Percentiles rank a stretch among this genome's conserved stretches.
phyloP scores from a whole-genome alignment of 306 rosid species.

The Datisca glomerata region DNA sequence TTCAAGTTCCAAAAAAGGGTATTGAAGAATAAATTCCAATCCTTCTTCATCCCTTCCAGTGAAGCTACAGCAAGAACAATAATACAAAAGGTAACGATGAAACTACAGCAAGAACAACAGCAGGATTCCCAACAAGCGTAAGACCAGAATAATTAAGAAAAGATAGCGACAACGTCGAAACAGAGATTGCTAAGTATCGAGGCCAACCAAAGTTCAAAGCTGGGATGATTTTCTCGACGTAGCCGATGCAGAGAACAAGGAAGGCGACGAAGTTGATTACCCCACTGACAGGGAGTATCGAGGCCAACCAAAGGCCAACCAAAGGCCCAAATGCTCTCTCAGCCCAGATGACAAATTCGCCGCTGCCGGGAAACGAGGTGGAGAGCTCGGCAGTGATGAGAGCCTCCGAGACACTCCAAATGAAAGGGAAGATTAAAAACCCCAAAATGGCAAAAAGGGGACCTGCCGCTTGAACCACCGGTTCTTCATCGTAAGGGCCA shows the following conservation, averaged over 20 bases:
- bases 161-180: no score
- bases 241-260: not conserved
- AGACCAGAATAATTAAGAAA: no score
- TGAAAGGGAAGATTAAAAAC: constrained; percentile 1
- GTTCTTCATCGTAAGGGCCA: constrained; percentile 3
- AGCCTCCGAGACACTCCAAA: constrained; percentile 4
- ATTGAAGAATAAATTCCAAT: no score
- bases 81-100: no score
- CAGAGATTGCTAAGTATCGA: no score
- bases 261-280: constrained; percentile 4
- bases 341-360: not conserved
- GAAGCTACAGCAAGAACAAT: no score
- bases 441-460: constrained; percentile 1
- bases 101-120: constrained; percentile 3
- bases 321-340: constrained; percentile 7
- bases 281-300: constrained; percentile 2
- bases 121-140: not conserved
- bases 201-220: no score
- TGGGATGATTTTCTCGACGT: constrained; percentile 3
- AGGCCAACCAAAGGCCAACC: constrained; percentile 1
- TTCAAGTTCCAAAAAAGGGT: no score
- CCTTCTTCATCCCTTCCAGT: no score
- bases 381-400: no score
- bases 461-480: not conserved
- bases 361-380: no score